Percentiles rank a stretch among this genome's conserved stretches.
Evolutionary conservation across 2,329 filamentous ascomycete genomes (phyloP).

Genomic region (Fusarium sp.): DNA sequence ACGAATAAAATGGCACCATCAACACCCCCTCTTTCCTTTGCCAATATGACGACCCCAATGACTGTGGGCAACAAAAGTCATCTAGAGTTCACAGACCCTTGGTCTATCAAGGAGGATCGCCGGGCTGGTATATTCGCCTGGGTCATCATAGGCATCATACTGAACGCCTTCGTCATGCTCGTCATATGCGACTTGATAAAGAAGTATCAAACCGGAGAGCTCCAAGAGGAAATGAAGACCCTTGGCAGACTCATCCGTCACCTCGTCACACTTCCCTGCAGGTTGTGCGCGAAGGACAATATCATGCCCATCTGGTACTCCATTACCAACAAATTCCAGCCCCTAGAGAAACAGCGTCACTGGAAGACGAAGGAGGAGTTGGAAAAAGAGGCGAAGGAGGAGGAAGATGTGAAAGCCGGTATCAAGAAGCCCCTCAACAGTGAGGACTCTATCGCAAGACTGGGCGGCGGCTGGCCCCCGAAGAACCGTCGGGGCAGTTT

Average conservation of each 20-base stretch:
- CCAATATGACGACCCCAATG: neutral
- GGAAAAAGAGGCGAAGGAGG: neutral
- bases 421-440: slow-evolving; percentile 3
- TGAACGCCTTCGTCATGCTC: slow-evolving; percentile 19
- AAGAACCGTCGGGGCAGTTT: neutral
- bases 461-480: slow-evolving; percentile 3
- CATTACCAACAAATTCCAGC: slow-evolving; percentile 35
- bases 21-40: neutral
- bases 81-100: neutral
- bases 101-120: neutral
- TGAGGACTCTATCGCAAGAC: slow-evolving; percentile 3
- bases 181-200: slow-evolving; percentile 22
- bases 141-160: slow-evolving; percentile 14
- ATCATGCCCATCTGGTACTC: slow-evolving; percentile 1
- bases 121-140: slow-evolving; percentile 11
- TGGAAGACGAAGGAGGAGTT: neutral
- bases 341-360: slow-evolving; percentile 7
- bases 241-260: neutral
- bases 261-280: slow-evolving; percentile 3
- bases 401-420: neutral
- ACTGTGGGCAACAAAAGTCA: neutral
- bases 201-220: slow-evolving; percentile 29
- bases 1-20: neutral
- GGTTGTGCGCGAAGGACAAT: slow-evolving; percentile 13
- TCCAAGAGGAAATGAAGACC: slow-evolving; percentile 6